phyloP scores from a whole-genome alignment of 768 basidiomycete genomes.

The Phylloporus sp. region DNA sequence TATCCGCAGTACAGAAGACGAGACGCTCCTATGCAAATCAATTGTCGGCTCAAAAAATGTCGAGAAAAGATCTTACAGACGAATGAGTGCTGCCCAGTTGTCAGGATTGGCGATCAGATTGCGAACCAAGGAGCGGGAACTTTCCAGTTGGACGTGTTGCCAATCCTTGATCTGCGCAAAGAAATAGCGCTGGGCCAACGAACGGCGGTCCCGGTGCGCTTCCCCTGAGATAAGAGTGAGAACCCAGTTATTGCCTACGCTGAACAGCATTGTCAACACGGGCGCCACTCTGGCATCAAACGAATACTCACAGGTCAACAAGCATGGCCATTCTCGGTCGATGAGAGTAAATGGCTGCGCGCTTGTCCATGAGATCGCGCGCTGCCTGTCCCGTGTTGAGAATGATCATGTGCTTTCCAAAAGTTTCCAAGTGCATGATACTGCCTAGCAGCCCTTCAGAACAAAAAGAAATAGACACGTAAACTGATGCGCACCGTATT shows the following conservation, averaged over 20 bases:
- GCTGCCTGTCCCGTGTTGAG: background rate
- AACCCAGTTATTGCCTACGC: slow-evolving; percentile 3
- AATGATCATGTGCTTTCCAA: background rate
- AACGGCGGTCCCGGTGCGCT: slow-evolving; percentile 5
- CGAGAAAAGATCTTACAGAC: background rate
- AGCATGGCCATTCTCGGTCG: slow-evolving; percentile 3
- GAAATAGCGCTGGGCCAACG: slow-evolving; percentile 11
- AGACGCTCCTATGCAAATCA: slow-evolving; percentile 1
- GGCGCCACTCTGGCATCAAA: background rate
- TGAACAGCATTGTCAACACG: background rate
- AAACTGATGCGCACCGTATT: background rate
- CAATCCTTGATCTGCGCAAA: slow-evolving; percentile 11
- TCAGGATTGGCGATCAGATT: background rate
- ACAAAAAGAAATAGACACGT: background rate
- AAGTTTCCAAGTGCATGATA: background rate
- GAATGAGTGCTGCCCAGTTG: slow-evolving; percentile 2
- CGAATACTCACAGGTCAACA: background rate
- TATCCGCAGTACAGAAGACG: background rate
- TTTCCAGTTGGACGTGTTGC: slow-evolving; percentile 10
- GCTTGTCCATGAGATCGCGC: slow-evolving; percentile 5
- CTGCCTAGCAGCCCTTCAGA: background rate
- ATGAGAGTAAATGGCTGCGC: slow-evolving; percentile 1
- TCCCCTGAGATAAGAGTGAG: slow-evolving; percentile 4
- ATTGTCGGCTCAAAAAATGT: background rate
- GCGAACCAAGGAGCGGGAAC: background rate